Base-by-base conservation (phyloP, 306 rosid species). In the Neltuma alba region DNA sequence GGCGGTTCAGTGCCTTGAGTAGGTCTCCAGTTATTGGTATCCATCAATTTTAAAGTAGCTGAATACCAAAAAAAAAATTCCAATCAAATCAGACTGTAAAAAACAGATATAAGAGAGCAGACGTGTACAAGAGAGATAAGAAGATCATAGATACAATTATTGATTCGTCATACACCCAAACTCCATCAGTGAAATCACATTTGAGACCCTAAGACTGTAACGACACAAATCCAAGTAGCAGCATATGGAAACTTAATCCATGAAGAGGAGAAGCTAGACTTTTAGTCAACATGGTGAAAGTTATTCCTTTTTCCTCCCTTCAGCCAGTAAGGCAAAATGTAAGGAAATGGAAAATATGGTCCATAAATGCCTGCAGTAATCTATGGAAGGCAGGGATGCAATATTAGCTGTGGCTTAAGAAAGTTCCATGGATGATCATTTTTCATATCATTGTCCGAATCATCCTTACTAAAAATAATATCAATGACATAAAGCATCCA, bases 11-110 rank as follows among this genome's bases (percentile, higher is more conserved):
- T 80, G 41, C 77, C 87, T 68, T 81, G 90, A 73, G 81, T 44
- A 36, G 89, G 83, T 67, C 70, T 58, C 90, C 89, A 83, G 76
- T 84, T 87, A 61, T 85, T 85, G 70, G 79, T 13, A 64, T 87
- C 89, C 90, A 87, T 83, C 67, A 9, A 23, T 61, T 38, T 58
- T 21, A 25, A 74, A 67, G 20, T 41, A 40, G 66, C 80, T 78
- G 72, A 81, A 70, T 27, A 66, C 40, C 44, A 54, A 10, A 7
- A n/a, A 9, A 8, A 20, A 73, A 68, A 30, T 58, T 72, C 15
- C 36, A 72, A 65, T 72, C 57, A 70, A 76, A 82, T 76, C 77
- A 45, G 52, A 38, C 40, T 79, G 65, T 68, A 30, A 76, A 37
- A 80, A 74, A 69, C 23, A 44, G 20, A 40, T 20, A 70, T 55